Base-by-base conservation (phyloP, 2,329 filamentous ascomycete genomes). In the Pezicula radicicola region DNA sequence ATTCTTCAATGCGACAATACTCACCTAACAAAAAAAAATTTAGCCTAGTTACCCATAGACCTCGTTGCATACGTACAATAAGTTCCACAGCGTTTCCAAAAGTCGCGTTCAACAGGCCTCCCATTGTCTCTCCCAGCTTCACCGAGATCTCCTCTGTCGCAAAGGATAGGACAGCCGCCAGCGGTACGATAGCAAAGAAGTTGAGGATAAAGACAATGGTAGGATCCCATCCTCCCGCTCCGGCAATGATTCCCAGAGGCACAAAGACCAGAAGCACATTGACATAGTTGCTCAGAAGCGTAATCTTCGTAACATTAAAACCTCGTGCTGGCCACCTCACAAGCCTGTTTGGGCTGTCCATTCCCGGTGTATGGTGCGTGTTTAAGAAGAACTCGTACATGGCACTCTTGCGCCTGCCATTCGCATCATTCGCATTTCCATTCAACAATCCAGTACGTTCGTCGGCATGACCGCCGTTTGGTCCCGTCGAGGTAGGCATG, bases 1-100 rank as follows among this genome's bases (percentile, higher is more conserved):
- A 62, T 94, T 84, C 59, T 78, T 83, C 43, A 99, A 80, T 16
- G 94, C 94, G 58, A 97, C 88, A 61, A 97, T 93, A 68, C 90
- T 96, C 67, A 96, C 89, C 89, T 93, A 66, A 3, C 4, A 25
- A 8, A 55, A 49, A 7, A 35, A 16, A 12, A n/a, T 3, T 45
- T 16, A 45, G 42, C 42, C 27, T 27, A 15, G 8, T 28, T 19
- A 37, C 25, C 8, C 28, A 9, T 6, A 21, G 19, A 39, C 51
- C 33, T 15, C 21, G 6, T 33, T 5, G 19, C 9, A 30, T 36
- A 59, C 70, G 53, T 63, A 79, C 79, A 67, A 80, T 80, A 49
- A 83, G 64, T 63, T 83, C 80, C 30, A 83, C 79, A n/a, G 77
- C 78, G 69, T 81, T 83, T 46, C 63, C 63, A 59, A 66, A 66